phyloP scores from a whole-genome alignment of 2,329 filamentous ascomycete species.

The Sporothrix phasma region DNA sequence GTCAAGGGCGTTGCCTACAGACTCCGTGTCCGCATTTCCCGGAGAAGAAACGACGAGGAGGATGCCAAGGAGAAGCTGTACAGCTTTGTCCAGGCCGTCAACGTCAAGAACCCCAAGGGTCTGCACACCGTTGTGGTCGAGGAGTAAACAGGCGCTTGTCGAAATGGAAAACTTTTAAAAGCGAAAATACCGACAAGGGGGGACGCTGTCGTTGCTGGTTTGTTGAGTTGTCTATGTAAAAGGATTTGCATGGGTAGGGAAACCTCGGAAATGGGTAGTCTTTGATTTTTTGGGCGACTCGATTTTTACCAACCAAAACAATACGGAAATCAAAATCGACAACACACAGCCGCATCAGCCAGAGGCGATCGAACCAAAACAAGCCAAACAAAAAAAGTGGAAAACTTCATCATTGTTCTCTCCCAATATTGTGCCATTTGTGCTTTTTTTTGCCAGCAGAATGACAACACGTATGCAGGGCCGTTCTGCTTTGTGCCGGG shows the following conservation, averaged over 20 bases:
- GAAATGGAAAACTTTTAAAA: not conserved
- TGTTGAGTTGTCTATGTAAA: conserved; percentile 3
- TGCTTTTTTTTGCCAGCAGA: too few relatives aligned
- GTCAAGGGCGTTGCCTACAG: conserved; percentile 98
- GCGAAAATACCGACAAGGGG: conserved; percentile 3
- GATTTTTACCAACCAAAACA: conserved; percentile 13
- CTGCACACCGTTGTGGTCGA: conserved; percentile 84
- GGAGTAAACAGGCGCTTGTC: conserved; percentile 39
- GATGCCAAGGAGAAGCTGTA: conserved; percentile 99
- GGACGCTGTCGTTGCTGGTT: not conserved
- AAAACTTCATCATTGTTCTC: not conserved
- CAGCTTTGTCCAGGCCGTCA: conserved; percentile 99
- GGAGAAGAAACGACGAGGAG: conserved; percentile 99
- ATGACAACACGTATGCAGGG: too few relatives aligned
- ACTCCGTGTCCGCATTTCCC: conserved; percentile 94
- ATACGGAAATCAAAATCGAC: conserved; percentile 11
- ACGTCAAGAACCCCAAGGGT: conserved; percentile 98
- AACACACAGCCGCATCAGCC: not conserved
- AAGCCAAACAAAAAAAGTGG: conserved; percentile 6
- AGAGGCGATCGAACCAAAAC: not conserved
- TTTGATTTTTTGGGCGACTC: conserved; percentile 14
- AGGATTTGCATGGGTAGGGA: conserved; percentile 13
- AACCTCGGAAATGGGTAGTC: conserved; percentile 12
- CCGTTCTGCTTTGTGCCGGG: too few relatives aligned
- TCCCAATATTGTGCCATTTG: too few relatives aligned